These are phyloP conservation scores for Pseudoperonospora humuli DNA, from an alignment of 352 stramenopile species.

Conservation along the genomic window DNA sequence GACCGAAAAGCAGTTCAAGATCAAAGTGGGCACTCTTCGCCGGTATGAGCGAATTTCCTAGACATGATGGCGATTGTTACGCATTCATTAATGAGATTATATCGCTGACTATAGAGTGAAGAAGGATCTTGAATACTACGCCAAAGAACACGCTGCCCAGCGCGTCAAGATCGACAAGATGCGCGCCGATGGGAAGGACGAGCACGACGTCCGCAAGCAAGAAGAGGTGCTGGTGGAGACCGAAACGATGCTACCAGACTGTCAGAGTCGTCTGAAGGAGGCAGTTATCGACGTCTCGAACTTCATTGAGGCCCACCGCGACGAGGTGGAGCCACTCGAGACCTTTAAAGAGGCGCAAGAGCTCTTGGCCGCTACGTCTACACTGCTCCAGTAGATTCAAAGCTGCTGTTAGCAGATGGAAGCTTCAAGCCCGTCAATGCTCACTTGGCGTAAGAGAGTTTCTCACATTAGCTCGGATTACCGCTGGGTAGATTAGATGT, in stretches of 20 bases:
- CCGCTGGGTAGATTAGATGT: too few species aligned
- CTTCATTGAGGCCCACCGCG: slow-evolving; percentile 37
- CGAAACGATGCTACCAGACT: slow-evolving; percentile 76
- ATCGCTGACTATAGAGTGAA: slow-evolving; percentile 39
- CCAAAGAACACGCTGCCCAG: slow-evolving; percentile 58
- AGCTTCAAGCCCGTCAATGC: too few species aligned
- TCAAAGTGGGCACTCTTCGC: slow-evolving; percentile 75
- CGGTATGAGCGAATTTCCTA: slow-evolving; percentile 21
- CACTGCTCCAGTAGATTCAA: slow-evolving; percentile 29
- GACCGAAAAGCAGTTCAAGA: slow-evolving; percentile 68
- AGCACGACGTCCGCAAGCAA: slow-evolving; percentile 76
- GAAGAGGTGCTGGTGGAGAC: slow-evolving; percentile 76
- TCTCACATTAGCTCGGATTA: too few species aligned
- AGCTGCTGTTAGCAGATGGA: too few species aligned
- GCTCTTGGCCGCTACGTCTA: slow-evolving; percentile 36
- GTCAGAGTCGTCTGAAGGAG: slow-evolving; percentile 56
- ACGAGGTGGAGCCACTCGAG: slow-evolving; percentile 34
- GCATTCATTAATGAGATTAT: background rate
- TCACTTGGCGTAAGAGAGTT: too few species aligned
- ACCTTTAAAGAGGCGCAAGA: slow-evolving; percentile 36
- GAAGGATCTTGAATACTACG: slow-evolving; percentile 80
- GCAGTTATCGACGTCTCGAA: slow-evolving; percentile 41
- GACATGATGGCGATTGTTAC: background rate
- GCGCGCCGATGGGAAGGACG: slow-evolving; percentile 45
- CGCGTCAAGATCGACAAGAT: slow-evolving; percentile 54